phyloP scores from a whole-genome alignment of 2,329 filamentous ascomycete genomes.

The Plectosphaerella cucumerina region DNA sequence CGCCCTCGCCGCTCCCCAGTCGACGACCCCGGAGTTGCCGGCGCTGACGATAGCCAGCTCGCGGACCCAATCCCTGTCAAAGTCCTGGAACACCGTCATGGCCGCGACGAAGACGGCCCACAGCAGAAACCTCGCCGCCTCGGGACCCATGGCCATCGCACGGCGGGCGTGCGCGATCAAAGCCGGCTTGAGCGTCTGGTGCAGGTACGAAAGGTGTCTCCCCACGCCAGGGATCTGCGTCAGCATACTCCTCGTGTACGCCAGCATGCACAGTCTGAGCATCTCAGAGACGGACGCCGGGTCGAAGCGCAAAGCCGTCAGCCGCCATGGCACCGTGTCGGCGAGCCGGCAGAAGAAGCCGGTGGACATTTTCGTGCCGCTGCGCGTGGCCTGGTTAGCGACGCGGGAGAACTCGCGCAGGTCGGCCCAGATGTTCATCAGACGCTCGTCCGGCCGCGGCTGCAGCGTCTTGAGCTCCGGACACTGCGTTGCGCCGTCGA shows the following conservation, averaged over 20 bases:
- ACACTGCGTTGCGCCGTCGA: background rate
- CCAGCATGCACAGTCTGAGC: slow-evolving; percentile 17
- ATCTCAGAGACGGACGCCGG: slow-evolving; percentile 8
- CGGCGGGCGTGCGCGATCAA: background rate
- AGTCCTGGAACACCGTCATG: background rate
- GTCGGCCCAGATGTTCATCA: slow-evolving; percentile 17
- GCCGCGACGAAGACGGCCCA: background rate
- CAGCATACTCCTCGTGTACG: slow-evolving; percentile 15
- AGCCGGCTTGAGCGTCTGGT: background rate
- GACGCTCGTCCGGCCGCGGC: slow-evolving; percentile 10
- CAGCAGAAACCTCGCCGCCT: background rate
- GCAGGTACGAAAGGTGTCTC: background rate
- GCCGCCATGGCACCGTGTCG: slow-evolving; percentile 16
- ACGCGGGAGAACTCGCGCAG: slow-evolving; percentile 16
- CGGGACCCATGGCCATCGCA: too few species aligned
- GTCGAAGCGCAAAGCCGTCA: slow-evolving; percentile 14
- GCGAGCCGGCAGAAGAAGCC: slow-evolving; percentile 14
- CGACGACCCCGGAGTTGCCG: background rate
- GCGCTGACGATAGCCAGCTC: background rate
- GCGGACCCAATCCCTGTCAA: background rate
- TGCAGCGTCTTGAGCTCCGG: slow-evolving; percentile 8
- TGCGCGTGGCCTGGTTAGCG: slow-evolving; percentile 15
- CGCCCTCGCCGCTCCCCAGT: background rate
- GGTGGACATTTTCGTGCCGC: slow-evolving; percentile 12
- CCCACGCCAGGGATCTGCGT: slow-evolving; percentile 10